These are phyloP conservation scores for Stagonosporopsis cucurbitacearum DNA, from an alignment of 2,329 filamentous ascomycete species.

Conservation along the genomic window DNA sequence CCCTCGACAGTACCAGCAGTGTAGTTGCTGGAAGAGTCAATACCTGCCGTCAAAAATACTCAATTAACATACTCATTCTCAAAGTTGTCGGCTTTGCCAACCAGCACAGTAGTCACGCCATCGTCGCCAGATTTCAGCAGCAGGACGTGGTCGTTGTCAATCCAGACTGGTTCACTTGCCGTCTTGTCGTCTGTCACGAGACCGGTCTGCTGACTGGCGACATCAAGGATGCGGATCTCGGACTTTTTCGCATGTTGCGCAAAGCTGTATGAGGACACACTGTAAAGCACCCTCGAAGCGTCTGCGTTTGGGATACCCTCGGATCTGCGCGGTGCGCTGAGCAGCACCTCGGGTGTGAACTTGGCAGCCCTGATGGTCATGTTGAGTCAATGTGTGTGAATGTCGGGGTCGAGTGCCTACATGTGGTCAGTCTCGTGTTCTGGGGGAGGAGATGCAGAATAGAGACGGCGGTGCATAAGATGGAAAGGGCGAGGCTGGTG, in stretches of 20 bases:
- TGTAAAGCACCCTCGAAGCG: slow-evolving; percentile 70
- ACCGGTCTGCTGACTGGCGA: slow-evolving; percentile 69
- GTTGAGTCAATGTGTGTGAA: slow-evolving; percentile 2
- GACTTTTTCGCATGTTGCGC: slow-evolving; percentile 71
- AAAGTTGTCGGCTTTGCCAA: slow-evolving; percentile 44
- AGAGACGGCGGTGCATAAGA: slow-evolving; percentile 7
- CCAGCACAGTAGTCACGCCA: slow-evolving; percentile 48
- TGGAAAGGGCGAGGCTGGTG: slow-evolving; percentile 1
- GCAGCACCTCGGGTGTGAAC: slow-evolving; percentile 78
- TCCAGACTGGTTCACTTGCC: slow-evolving; percentile 77
- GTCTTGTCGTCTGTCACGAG: slow-evolving; percentile 69
- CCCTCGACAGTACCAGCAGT: slow-evolving; percentile 54
- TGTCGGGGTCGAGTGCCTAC: slow-evolving; percentile 11
- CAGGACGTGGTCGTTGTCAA: slow-evolving; percentile 70
- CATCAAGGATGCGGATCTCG: slow-evolving; percentile 74
- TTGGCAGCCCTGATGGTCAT: slow-evolving; percentile 76
- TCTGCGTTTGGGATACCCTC: slow-evolving; percentile 71
- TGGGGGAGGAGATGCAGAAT: slow-evolving; percentile 9
- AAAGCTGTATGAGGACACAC: slow-evolving; percentile 80
- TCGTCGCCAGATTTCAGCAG: slow-evolving; percentile 57
- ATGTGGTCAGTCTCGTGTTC: slow-evolving; percentile 16
- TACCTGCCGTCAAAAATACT: background rate
- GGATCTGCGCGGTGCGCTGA: slow-evolving; percentile 76
- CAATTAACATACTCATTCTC: slow-evolving; percentile 36
- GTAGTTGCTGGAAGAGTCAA: slow-evolving; percentile 44